Evolutionary conservation across 805 yeast genomes (phyloP), one percentile per base, ranked within the genome.

Genomic region (Lachancea nothofagi): DNA sequence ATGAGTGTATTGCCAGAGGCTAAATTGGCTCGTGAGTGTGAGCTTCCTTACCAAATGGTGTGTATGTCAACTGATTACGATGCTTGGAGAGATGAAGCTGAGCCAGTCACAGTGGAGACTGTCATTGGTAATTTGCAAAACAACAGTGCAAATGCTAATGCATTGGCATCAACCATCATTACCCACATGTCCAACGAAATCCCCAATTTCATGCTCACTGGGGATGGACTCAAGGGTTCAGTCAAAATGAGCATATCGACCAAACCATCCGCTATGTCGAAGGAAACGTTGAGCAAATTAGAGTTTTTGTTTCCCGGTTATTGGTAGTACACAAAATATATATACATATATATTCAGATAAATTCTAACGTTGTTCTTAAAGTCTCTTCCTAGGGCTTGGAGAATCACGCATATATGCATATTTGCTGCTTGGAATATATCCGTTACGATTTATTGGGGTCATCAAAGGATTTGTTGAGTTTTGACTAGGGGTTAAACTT

Each of bases 61-160:
- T 93, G 99, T 66, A 93, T 93, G 99, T 82, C 95, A 1, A 93
- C 99, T 3, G 99, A 93, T 64, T 93, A 93, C 65, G 99, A 93
- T 60, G 95, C 98, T 18, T 93, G 99, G 99, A 84, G 88, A 59
- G 95, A 83, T 54, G 78, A 76, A 39, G 97, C 81, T 59, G 97
- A 90, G 57, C 90, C 97, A 2, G 99, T 93, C 34, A 89, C 97
- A 7, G 97, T 93, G n/a, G 97, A 89, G 66, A 83, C 95, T 4
- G 96, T 93, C 29, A 88, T 93, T 36, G 87, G 95, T 40, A 85
- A 93, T 62, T 73, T 90, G 59, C 76, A 77, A 57, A 93, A 95
- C 44, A 93, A 93, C 66, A 72, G 84, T 37, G 81, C 77, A 26
- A 90, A 90, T 57, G 97, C 98, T 7, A 82, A 83, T 60, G 69